Base-by-base conservation (phyloP, 805 yeast species). In the Saccharomycopsis selenospora region DNA sequence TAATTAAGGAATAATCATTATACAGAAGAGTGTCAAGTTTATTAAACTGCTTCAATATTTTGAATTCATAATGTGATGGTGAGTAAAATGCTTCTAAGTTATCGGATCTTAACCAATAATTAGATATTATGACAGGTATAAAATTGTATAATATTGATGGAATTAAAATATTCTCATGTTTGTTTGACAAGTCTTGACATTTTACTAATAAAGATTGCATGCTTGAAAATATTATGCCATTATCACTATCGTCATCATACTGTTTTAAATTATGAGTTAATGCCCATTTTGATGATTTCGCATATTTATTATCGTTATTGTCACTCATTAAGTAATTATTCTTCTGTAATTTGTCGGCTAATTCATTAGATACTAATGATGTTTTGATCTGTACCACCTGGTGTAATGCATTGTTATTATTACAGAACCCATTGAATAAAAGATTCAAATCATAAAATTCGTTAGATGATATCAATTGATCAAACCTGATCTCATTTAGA, bases 391-490 rank as follows among this genome's bases (percentile, higher is more conserved):
- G 38, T 20, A 33, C 38, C 7, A 20, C 18, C 10, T 33, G 8
- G 10, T 33, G 18, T 4, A 14, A n/a, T n/a, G n/a, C 5, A 33
- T 14, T 33, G 18, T 33, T 33, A 14, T 20, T 20, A 6, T 5
- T 14, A 14, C 52, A 49, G 17, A 28, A 27, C 10, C 36, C 40
- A 8, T 29, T 23, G 36, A 45, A 27, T 5, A 23, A 8, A 4
- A 51, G 27, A 26, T 29, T 23, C 8, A 51, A 2, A 27, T 51
- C 54, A 29, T 51, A 51, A 17, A 38, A 14, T n/a, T 20, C 38
- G 13, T 27, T 27, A 3, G 17, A 7, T 3, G 28, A 27, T 10
- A 38, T 17, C 20, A 48, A 6, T n/a, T 47, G 36, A 18, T 36
- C 36, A 20, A 51, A 24, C n/a, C 25, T 20, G n/a, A 20, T 13